phyloP scores from a whole-genome alignment of 208 protist species.

The Crithidia fasciculata region DNA sequence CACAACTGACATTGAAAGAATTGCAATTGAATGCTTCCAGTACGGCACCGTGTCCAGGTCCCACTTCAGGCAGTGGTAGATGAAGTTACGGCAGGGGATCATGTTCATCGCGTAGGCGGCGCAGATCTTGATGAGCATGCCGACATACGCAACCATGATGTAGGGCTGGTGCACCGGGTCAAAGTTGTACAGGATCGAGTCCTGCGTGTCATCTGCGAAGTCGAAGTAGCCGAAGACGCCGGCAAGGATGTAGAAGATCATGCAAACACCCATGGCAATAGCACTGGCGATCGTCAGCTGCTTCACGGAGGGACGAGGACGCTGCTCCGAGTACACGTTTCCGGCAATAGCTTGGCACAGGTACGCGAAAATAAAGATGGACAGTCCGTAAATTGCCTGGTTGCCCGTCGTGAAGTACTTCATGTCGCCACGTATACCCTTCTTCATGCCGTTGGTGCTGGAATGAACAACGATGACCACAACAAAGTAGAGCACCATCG shows the following conservation, averaged over 20 bases:
- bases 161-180: conserved; percentile 63
- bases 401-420: conserved; percentile 54
- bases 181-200: conserved; percentile 63
- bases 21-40: conserved; percentile 58
- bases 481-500: conserved; percentile 80
- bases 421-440: conserved; percentile 43
- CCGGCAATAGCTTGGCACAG: conserved; percentile 62
- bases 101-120: conserved; percentile 66
- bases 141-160: conserved; percentile 74
- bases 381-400: conserved; percentile 57
- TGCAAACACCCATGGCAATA: conserved; percentile 61
- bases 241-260: conserved; percentile 28
- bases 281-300: conserved; percentile 49
- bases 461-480: conserved; percentile 64
- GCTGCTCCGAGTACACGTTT: conserved; percentile 63
- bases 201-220: conserved; percentile 53
- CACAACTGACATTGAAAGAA: conserved; percentile 36
- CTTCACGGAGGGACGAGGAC: conserved; percentile 33
- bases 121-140: conserved; percentile 74
- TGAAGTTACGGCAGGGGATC: conserved; percentile 59
- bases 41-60: conserved; percentile 66
- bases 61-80: conserved; percentile 58
- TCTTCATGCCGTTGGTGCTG: conserved; percentile 39
- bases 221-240: conserved; percentile 86
- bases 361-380: conserved; percentile 80